Base-by-base conservation (phyloP, 179 eudicot species). In the Sideroxylon spinosum region DNA sequence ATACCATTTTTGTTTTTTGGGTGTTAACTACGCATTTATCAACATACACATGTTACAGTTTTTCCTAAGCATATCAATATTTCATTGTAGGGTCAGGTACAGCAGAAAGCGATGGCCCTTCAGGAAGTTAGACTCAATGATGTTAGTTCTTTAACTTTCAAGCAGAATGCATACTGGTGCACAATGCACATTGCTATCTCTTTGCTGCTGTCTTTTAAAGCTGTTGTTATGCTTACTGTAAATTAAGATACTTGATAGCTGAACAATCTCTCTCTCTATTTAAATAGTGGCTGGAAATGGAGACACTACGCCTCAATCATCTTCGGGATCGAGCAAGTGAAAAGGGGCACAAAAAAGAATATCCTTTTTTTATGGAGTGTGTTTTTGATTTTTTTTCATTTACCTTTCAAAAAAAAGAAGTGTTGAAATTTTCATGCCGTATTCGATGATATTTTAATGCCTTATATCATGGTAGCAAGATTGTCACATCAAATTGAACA, bases 301-400 rank as follows among this genome's bases (percentile, higher is more conserved):
- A 96, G 83, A 84, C 84, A 37, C 71, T 86, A 77, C 89, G 93
- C 81, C 91, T 94, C 29, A 91, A 88, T 82, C 91, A 92, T 89
- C 95, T 96, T 68, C 90, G 95, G 29, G 99, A 94, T 80, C 92
- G 93, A 77, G 98, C 99, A 17, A 94, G 96, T 84, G 97, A 96
- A 80, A 84, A 84, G 68, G 99, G 98, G 75, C 97, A 86, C 48
- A 90, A 85, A 77, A 96, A 89, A 65, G 92, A 91, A 96, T 96
- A 96, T 96, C 99, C 99, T 94, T 91, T 85, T 49, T 69, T 23
- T 48, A 16, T 59, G 17, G 44, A 13, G 32, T 66, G 65, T 9
- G 56, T 52, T 53, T 57, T 69, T 19, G 44, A 37, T 37, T 37
- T 37, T 37, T 37, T 37, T 37, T 29, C 44, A 37, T 37, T 37